Conservation (phyloP, 2,329 filamentous ascomycete species). For the Tolypocladium endophyticum region DNA sequence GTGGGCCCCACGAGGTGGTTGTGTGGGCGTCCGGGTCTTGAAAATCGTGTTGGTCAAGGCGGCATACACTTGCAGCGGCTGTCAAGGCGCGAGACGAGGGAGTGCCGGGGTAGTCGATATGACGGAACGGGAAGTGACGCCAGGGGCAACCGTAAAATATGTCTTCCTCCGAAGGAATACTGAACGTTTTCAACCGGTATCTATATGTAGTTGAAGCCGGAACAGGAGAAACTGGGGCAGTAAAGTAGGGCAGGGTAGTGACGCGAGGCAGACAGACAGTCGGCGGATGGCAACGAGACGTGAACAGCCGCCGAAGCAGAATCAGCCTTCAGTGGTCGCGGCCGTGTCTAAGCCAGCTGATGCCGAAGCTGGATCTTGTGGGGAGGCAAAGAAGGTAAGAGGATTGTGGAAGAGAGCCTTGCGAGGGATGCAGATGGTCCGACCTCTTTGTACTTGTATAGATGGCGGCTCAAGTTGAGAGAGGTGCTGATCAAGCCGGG, state of each 20-base stretch:
- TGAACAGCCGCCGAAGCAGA: neutral
- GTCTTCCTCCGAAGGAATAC: neutral
- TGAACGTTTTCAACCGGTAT: neutral
- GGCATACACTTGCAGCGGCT: neutral
- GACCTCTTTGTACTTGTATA: slow-evolving; percentile 10
- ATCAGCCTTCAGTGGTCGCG: slow-evolving; percentile 18
- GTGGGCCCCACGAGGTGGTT: slow-evolving; percentile 1
- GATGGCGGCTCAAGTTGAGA: slow-evolving; percentile 8
- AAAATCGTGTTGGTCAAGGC: neutral
- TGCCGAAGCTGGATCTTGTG: slow-evolving; percentile 7
- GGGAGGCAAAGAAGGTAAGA: slow-evolving; percentile 1
- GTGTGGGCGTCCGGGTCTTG: slow-evolving; percentile 1
- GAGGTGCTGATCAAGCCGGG: slow-evolving; percentile 5
- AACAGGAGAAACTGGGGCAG: neutral
- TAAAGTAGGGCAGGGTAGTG: neutral
- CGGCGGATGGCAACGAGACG: neutral
- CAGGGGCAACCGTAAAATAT: neutral
- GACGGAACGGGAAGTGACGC: slow-evolving; percentile 7
- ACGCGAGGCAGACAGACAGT: neutral
- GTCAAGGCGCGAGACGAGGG: slow-evolving; percentile 4
- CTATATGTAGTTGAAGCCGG: neutral
- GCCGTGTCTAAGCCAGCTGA: slow-evolving; percentile 11
- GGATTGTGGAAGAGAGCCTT: slow-evolving; percentile 4
- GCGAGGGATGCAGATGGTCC: slow-evolving; percentile 8
- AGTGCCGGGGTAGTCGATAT: neutral